Evolutionary conservation across 768 basidiomycete species (phyloP), one percentile per base, ranked within the genome.

Genomic region (Pisolithus marmoratus): DNA sequence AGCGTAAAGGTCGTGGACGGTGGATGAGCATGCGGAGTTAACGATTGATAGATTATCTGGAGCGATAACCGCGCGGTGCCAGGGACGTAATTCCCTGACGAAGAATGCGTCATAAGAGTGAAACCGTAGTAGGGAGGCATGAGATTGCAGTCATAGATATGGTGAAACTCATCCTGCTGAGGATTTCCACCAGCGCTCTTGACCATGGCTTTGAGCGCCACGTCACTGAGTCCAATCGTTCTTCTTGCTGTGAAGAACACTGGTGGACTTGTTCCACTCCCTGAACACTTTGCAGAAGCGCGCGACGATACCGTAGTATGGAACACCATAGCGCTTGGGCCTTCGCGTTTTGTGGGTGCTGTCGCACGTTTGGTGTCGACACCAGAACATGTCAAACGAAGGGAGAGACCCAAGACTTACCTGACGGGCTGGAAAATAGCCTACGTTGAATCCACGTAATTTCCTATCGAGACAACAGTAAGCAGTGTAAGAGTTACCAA

Each of bases 21-120:
- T 72, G 15, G 78, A 79, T 61, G 85, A 82, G 69, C 83, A 84
- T 8, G 77, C 67, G 53, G 69, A 75, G 52, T 66, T 72, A 58
- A 85, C 68, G 54, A 80, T 54, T 17, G 50, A 45, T 27, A 64
- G 34, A 38, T 65, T 51, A n/a, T 63, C 57, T 0, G 65, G 60
- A 8, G 38, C 34, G 9, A 62, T 48, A 31, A 77, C 57, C 3
- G 78, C 74, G 29, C 82, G 78, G 9, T 70, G 60, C 1, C 60
- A 67, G 1, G 62, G 60, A 17, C 67, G 61, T 60, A 80, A 73
- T 2, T 56, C 52, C 1, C 81, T 62, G 19, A 66, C 74, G 61
- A 85, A 85, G 70, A 82, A 83, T 56, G 77, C 70, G 49, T 83
- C 82, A 79, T 67, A 80, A 46, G 72, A 74, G 0, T 63, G 62